These are phyloP conservation scores for Hippophae gyantsensis DNA, from an alignment of 306 rosid species.

Conservation along the genomic window DNA sequence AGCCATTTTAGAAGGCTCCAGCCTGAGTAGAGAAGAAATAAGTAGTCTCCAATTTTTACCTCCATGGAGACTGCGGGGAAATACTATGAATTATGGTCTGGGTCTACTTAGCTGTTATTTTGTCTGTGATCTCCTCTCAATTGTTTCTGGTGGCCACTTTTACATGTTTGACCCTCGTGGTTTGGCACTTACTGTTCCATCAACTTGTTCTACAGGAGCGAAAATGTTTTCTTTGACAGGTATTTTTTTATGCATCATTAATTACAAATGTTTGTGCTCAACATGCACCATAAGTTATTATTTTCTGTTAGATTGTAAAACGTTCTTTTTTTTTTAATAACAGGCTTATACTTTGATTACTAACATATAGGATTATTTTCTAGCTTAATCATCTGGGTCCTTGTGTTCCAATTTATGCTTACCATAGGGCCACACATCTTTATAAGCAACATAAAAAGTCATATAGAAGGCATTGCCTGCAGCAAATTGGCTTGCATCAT, in stretches of 20 bases:
- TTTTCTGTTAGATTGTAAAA: no score
- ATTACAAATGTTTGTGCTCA: slow-evolving; percentile 5
- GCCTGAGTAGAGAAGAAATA: slow-evolving; percentile 85
- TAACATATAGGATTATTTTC: no score
- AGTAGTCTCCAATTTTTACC: slow-evolving; percentile 85
- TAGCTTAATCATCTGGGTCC: no score
- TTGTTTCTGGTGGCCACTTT: slow-evolving; percentile 76
- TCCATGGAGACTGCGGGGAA: slow-evolving; percentile 88
- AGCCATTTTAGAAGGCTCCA: slow-evolving; percentile 75
- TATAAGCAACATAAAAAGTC: no score
- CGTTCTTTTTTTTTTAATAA: no score
- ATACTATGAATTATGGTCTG: slow-evolving; percentile 77
- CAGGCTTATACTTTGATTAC: no score
- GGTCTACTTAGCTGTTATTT: slow-evolving; percentile 79
- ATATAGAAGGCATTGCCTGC: no score
- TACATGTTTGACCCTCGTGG: slow-evolving; percentile 94
- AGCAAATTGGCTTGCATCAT: no score
- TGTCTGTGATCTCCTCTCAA: slow-evolving; percentile 69
- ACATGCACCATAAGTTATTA: neutral
- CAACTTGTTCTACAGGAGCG: slow-evolving; percentile 59
- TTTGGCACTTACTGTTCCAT: slow-evolving; percentile 57
- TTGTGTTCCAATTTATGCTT: no score
- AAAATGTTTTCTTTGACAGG: slow-evolving; percentile 84
- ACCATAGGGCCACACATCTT: no score
- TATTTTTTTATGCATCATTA: slow-evolving; percentile 18